These are phyloP conservation scores for Exophiala bonariae DNA, from an alignment of 2,329 filamentous ascomycete species.

Conservation along the genomic window DNA sequence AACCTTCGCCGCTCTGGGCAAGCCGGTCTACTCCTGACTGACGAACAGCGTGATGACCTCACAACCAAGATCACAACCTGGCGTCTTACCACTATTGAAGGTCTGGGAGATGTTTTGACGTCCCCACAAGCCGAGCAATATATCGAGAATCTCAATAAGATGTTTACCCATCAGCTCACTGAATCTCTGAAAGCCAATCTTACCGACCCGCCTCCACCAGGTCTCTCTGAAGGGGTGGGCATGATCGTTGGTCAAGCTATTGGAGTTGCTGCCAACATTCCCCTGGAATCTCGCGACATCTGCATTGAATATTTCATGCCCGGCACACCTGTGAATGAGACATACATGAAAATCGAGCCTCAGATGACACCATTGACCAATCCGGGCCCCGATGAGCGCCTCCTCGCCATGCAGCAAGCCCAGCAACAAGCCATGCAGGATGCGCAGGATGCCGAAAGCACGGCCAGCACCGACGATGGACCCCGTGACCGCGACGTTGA, in stretches of 20 bases:
- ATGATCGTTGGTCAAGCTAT: slow-evolving; percentile 94
- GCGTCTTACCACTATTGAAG: slow-evolving; percentile 91
- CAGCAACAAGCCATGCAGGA: slow-evolving; percentile 26
- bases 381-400: slow-evolving; percentile 29
- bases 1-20: slow-evolving; percentile 66
- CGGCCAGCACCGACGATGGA: slow-evolving; percentile 26
- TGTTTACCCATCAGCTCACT: slow-evolving; percentile 67
- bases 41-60: slow-evolving; percentile 72
- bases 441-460: slow-evolving; percentile 23
- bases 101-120: slow-evolving; percentile 70
- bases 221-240: slow-evolving; percentile 81
- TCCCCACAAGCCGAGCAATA: slow-evolving; percentile 66
- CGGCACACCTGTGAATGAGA: slow-evolving; percentile 66
- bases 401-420: slow-evolving; percentile 14
- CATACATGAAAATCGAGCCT: slow-evolving; percentile 81
- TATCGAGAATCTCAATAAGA: slow-evolving; percentile 67
- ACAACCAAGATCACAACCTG: slow-evolving; percentile 86
- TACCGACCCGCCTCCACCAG: slow-evolving; percentile 72
- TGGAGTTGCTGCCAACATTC: slow-evolving; percentile 80
- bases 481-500: slow-evolving; percentile 20
- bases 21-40: slow-evolving; percentile 16
- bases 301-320: slow-evolving; percentile 82
- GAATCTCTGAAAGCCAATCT: slow-evolving; percentile 72
- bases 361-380: slow-evolving; percentile 61
- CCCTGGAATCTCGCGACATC: slow-evolving; percentile 88